phyloP scores from a whole-genome alignment of 2,329 filamentous ascomycete species.

The Pleomassaria siparia region DNA sequence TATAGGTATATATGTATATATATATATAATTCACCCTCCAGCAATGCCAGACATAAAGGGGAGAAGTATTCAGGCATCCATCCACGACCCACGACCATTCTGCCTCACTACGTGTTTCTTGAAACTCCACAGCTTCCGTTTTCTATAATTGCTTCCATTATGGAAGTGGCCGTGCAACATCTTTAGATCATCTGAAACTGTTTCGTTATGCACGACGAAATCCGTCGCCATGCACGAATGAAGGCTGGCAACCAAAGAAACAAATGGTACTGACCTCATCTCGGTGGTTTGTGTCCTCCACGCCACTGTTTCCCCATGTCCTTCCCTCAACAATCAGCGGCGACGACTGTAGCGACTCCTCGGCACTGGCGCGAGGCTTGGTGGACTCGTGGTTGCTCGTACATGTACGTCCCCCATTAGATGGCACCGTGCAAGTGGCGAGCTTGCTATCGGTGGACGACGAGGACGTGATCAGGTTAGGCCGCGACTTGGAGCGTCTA shows the following conservation, averaged over 20 bases:
- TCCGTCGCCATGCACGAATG: slow-evolving; percentile 10
- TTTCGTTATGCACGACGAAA: slow-evolving; percentile 25
- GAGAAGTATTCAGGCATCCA: neutral
- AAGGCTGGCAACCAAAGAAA: slow-evolving; percentile 19
- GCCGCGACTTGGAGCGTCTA: slow-evolving; percentile 22
- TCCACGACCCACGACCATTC: neutral
- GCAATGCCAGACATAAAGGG: neutral
- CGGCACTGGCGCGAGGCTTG: slow-evolving; percentile 18
- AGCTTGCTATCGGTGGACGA: slow-evolving; percentile 27
- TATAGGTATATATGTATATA: no score
- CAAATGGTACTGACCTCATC: slow-evolving; percentile 34
- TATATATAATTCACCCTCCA: slow-evolving; percentile 9
- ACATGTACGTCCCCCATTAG: slow-evolving; percentile 17
- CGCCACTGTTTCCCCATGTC: slow-evolving; percentile 11
- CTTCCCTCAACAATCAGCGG: slow-evolving; percentile 25
- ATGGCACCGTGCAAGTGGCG: slow-evolving; percentile 20
- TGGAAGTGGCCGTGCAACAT: slow-evolving; percentile 20
- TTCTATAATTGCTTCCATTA: slow-evolving; percentile 13
- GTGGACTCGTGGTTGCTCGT: slow-evolving; percentile 21
- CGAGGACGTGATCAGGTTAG: slow-evolving; percentile 21
- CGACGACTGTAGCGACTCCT: slow-evolving; percentile 23
- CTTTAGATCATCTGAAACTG: slow-evolving; percentile 25
- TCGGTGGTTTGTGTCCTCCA: slow-evolving; percentile 15
- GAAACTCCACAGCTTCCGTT: neutral
- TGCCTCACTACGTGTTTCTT: neutral